Evolutionary conservation across 805 yeast genomes (phyloP), one percentile per base, ranked within the genome.

Genomic region (Candida quercuum): DNA sequence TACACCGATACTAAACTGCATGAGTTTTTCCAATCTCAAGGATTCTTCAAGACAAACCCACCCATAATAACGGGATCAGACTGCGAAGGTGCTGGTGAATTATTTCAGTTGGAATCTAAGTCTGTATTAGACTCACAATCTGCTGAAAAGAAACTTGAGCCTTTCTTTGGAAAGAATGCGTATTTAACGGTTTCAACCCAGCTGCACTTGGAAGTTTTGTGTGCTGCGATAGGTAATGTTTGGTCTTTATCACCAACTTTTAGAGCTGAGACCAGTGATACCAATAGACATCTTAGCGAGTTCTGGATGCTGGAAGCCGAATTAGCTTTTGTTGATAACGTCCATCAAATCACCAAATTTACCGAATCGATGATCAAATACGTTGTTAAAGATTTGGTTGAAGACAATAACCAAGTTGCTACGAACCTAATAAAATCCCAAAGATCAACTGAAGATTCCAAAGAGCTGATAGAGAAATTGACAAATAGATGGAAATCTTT

Each of bases 241-340:
- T 93, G 95, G 93, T 78, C 95, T 0, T 54, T 91, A 18, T 70
- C 88, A 0, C 99, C 99, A 2, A 86, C 96, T 40, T 93, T 93
- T 57, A 69, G 99, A 45, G 98, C 99, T 0, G 99, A 93, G 54
- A 74, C 74, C 35, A 83, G 95, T 40, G 89, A 87, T 54, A 93
- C 99, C 0, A 85, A 79, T 51, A 71, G 99, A 36, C 99, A 93
- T 58, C 61, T 93, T 41, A 75, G 91, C 41, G 99, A 93, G 59
- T 93, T 93, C 59, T 93, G 97, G 97, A 89, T 93, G 97, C 61
- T 93, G 3, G 99, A 93, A 59, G 94, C 88, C 0, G 99, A 93
- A 56, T 60, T 87, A 16, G 78, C 86, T 8, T 85, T 84, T 57
- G 61, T 83, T 2, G 67, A 69, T 5, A 59, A 66, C 12, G 72